A percentile compares a stretch with the other conserved stretches of the same genome.
Conservation (phyloP, 768 basidiomycete species). For the Termitomyces sp. region DNA sequence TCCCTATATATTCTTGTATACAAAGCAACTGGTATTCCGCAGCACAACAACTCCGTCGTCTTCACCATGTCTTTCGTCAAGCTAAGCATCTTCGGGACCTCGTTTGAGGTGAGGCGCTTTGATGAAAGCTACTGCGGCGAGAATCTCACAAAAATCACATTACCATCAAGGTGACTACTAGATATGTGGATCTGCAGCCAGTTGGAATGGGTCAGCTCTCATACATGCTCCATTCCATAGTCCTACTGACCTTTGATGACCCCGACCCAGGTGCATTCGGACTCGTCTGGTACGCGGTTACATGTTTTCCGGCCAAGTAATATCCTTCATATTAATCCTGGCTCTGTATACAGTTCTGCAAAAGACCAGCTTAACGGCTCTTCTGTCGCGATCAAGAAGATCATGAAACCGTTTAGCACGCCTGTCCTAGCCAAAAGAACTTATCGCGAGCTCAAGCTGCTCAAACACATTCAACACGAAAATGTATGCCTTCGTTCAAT, state of each 20-base stretch:
- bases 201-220: slow-evolving; percentile 90
- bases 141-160: slow-evolving; percentile 10
- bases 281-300: slow-evolving; percentile 79
- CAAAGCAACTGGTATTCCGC: neutral
- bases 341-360: slow-evolving; percentile 58
- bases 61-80: slow-evolving; percentile 87
- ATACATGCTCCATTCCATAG: neutral
- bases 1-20: neutral
- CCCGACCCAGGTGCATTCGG: slow-evolving; percentile 80
- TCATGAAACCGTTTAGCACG: slow-evolving; percentile 99
- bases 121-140: neutral
- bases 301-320: neutral
- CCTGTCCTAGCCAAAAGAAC: slow-evolving; percentile 98
- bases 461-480: slow-evolving; percentile 98
- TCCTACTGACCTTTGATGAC: neutral
- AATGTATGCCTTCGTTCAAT: slow-evolving; percentile 55
- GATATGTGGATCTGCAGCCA: slow-evolving; percentile 98
- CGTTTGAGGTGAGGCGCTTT: slow-evolving; percentile 78
- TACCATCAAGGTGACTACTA: slow-evolving; percentile 90
- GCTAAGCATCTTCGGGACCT: slow-evolving; percentile 97
- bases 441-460: slow-evolving; percentile 94
- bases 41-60: slow-evolving; percentile 1
- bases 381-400: slow-evolving; percentile 99
- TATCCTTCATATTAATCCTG: neutral
- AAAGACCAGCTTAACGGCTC: slow-evolving; percentile 93